A percentile compares a stretch with the other conserved stretches of the same genome.
These are phyloP conservation scores for Fusarium penzigii DNA, from an alignment of 2,329 filamentous ascomycete species.

Conservation along the genomic window DNA sequence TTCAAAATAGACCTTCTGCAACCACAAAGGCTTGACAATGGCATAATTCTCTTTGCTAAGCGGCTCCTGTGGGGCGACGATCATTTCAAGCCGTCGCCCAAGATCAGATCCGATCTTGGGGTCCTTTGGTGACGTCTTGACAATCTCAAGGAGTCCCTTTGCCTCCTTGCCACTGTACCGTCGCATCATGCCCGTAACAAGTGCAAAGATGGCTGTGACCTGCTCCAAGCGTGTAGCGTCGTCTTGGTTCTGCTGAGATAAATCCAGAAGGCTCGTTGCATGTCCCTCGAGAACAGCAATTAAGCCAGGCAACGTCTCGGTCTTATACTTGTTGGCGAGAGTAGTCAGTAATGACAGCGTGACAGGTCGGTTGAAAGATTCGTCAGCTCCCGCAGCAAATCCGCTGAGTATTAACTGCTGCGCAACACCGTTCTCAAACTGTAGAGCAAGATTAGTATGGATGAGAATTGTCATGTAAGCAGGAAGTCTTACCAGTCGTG, in stretches of 20 bases:
- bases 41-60: slow-evolving; percentile 45
- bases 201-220: slow-evolving; percentile 36
- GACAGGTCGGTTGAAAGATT: slow-evolving; percentile 26
- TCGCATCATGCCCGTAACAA: slow-evolving; percentile 40
- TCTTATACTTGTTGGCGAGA: slow-evolving; percentile 47
- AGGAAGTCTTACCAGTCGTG: slow-evolving; percentile 34
- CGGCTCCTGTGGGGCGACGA: slow-evolving; percentile 42
- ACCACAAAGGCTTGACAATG: slow-evolving; percentile 46
- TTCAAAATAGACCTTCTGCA: slow-evolving; percentile 51
- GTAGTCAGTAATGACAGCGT: slow-evolving; percentile 41
- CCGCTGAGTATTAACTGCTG: slow-evolving; percentile 37
- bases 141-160: slow-evolving; percentile 35
- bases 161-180: slow-evolving; percentile 40
- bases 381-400: slow-evolving; percentile 14
- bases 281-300: slow-evolving; percentile 30
- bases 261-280: slow-evolving; percentile 20
- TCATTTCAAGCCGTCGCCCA: slow-evolving; percentile 43
- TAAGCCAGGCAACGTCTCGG: slow-evolving; percentile 34
- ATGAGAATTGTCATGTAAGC: background rate
- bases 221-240: slow-evolving; percentile 24
- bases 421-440: slow-evolving; percentile 40
- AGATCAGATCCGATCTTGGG: slow-evolving; percentile 39
- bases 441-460: slow-evolving; percentile 14
- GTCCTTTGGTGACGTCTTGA: slow-evolving; percentile 38
- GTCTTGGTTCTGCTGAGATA: slow-evolving; percentile 6